phyloP scores from a whole-genome alignment of 2,329 filamentous ascomycete genomes.

The Dothideomycetes sp. region DNA sequence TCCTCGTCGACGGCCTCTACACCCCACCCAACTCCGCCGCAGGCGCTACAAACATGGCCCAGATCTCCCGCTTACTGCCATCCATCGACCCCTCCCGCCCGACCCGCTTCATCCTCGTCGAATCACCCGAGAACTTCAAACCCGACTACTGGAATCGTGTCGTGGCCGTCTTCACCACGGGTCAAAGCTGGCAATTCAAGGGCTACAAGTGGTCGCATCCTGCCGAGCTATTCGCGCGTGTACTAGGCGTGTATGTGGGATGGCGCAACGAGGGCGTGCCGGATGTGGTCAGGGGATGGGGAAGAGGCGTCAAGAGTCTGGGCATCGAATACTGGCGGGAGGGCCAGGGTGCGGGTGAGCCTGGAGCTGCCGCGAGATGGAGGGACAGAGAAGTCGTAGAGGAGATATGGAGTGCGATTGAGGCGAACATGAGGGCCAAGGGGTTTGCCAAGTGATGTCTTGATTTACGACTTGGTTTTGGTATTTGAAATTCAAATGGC shows the following conservation, averaged over 20 bases:
- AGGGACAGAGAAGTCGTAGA: constrained; percentile 89
- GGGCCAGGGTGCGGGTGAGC: constrained; percentile 27
- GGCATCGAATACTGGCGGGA: constrained; percentile 74
- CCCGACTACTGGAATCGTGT: constrained; percentile 95
- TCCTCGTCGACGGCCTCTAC: constrained; percentile 78
- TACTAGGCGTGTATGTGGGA: constrained; percentile 78
- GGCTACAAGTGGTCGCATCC: constrained; percentile 92
- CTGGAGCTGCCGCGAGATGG: constrained; percentile 45
- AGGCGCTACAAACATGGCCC: constrained; percentile 62
- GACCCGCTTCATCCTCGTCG: constrained; percentile 89
- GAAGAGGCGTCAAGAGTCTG: constrained; percentile 67
- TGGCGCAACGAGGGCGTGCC: constrained; percentile 79
- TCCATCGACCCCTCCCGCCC: constrained; percentile 57
- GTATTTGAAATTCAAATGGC: too few species aligned
- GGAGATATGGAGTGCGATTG: constrained; percentile 80
- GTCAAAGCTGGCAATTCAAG: constrained; percentile 98
- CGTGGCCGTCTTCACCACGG: constrained; percentile 93
- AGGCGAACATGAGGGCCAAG: constrained; percentile 73
- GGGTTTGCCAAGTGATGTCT: constrained; percentile 62
- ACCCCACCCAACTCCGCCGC: constrained; percentile 56
- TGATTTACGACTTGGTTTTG: too few species aligned
- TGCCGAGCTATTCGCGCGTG: constrained; percentile 78
- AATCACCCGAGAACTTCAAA: constrained; percentile 88
- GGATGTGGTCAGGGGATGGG: constrained; percentile 70
- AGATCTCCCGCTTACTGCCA: constrained; percentile 69